Evolutionary conservation across 2,329 filamentous ascomycete species (phyloP).

Genomic region (Trichoderma sp.): DNA sequence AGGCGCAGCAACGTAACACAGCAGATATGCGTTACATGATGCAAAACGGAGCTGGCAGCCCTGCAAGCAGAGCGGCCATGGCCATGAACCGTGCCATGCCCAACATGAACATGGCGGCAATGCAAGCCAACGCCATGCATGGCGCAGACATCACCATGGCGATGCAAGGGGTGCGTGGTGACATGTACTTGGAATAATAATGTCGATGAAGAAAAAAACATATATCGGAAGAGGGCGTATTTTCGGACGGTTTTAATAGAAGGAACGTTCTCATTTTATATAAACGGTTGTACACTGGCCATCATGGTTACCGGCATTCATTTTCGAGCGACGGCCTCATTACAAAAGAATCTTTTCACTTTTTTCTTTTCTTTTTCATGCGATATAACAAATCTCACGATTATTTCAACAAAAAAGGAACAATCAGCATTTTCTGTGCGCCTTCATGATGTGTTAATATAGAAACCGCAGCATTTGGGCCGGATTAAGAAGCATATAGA

Average conservation of each 20-base stretch:
- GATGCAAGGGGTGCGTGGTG: conserved; percentile 47
- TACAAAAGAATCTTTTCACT: background rate
- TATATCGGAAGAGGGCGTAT: background rate
- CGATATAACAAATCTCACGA: conserved; percentile 32
- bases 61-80: conserved; percentile 40
- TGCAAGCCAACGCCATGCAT: conserved; percentile 44
- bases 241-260: conserved; percentile 10
- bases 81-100: conserved; percentile 49
- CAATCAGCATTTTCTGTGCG: conserved; percentile 25
- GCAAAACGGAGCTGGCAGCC: conserved; percentile 42
- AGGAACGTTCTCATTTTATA: background rate
- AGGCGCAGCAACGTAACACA: conserved; percentile 27
- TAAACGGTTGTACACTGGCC: background rate
- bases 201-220: conserved; percentile 8
- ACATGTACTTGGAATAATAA: conserved; percentile 54
- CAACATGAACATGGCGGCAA: conserved; percentile 45
- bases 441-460: conserved; percentile 38
- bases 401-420: conserved; percentile 26
- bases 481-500: conserved; percentile 5
- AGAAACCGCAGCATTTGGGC: conserved; percentile 29
- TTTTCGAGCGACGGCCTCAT: conserved; percentile 2
- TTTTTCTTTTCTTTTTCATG: background rate
- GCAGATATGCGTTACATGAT: conserved; percentile 45
- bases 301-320: background rate
- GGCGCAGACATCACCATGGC: conserved; percentile 47